Base-by-base conservation (phyloP, 1,284 basidiomycete genomes). In the Ganoderma sinense region DNA sequence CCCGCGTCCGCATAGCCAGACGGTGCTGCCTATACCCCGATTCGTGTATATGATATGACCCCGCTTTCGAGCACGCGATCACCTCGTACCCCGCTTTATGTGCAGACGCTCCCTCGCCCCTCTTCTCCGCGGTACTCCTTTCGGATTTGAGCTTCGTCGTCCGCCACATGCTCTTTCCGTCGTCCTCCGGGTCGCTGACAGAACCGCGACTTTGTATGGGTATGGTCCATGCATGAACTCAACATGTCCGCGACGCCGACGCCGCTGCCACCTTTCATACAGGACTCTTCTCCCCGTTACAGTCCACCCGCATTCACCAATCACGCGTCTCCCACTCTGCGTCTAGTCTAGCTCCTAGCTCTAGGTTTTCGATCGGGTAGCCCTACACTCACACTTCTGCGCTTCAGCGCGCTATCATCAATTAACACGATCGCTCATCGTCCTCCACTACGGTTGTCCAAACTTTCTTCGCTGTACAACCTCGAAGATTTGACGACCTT, bases 41-140 rank as follows among this genome's bases (percentile, higher is more conserved):
- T 64, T 63, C 62, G 62, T 68, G 67, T 68, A 61, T 41, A 64
- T 68, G 56, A 39, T 23, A 36, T 36, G 36, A 36, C n/a, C 59
- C 36, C 59, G 39, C 59, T 56, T 56, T 20, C 7, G 36, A 39
- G 33, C 56, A 59, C 56, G 56, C 56, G 20, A 59, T 33, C 36
- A 2, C 56, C 33, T 39, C 33, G 31, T 20, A 33, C 31, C 18
- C 11, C 29, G 29, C 29, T 20, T 1, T 36, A 8, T 36, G 56
- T 31, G 16, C 56, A 36, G 39, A 41, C 59, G 23, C 59, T 61
- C 23, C 59, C 58, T 16, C 36, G 6, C 40, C n/a, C 58, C 59
- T 29, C 36, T 13, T 61, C 39, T 40, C 59, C 39, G 59, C 59
- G 59, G 59, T 26, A 14, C 48, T 51, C 48, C 48, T 51, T 51